Evolutionary conservation across 768 basidiomycete species (phyloP), one percentile per base, ranked within the genome.

Genomic region (Pholiota conissans): DNA sequence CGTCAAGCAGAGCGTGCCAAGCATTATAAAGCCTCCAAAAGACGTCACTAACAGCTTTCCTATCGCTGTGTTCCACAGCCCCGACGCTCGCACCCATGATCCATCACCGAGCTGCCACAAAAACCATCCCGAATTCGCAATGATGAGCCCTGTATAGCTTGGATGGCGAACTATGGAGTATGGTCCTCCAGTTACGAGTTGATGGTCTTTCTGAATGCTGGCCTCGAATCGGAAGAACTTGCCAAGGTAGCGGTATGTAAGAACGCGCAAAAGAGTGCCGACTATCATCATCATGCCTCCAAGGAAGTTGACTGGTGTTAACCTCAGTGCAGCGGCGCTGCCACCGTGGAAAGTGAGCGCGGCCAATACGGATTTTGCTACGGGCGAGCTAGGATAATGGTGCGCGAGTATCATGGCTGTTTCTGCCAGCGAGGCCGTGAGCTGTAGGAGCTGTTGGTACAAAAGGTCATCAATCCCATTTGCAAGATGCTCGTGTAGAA

Each of bases 11-110:
- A 45, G 28, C 18, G 58, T 69, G 10, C 73, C 71, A 4, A 63
- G 27, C 7, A 64, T 54, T 14, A 72, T 67, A 20, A 76, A 28
- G 4, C 56, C 45, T 4, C 65, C 52, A 49, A 67, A 75, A 1
- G 65, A 32, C 1, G 57, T 14, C 1, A 70, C 63, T 0, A 70
- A 24, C 2, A 60, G 55, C 51, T 67, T 63, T 7, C 79, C 78
- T 1, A 69, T 6, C 6, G 28, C 40, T 0, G 73, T 73, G 5
- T 67, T 56, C 39, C 77, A 59, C 2, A 73, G 62, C 13, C 76
- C 79, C 51, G 74, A 77, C 51, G 76, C 77, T 28, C 72, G 69
- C 16, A 75, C 59, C 77, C 76, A 81, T n/a, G 80, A 81, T 3
- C 79, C 79, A 11, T 51, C 37, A 3, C 59, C 49, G n/a, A 59